Evolutionary conservation across 208 protist genomes (phyloP), one percentile per base, ranked within the genome.

Genomic region (Trichomonas vaginalis): DNA sequence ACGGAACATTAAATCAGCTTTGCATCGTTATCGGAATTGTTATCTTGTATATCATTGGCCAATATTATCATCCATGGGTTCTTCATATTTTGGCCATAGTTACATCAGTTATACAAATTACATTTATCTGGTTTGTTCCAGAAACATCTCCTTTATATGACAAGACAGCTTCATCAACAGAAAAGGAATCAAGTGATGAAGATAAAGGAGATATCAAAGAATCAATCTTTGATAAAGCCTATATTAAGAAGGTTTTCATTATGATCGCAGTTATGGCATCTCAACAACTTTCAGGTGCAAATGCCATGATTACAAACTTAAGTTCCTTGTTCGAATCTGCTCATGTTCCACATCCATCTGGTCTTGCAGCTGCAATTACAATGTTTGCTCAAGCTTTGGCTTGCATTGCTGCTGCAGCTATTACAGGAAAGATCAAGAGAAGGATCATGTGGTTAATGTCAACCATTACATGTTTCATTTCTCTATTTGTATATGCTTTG

Each of bases 301-400:
- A 96, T n/a, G 56, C 47, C 17, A 88, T 96, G 23, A 45, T 96
- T 15, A 95, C 87, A 39, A 96, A 96, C 92, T 32, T 96, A 10
- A 90, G 32, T 27, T 37, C 49, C 32, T 9, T 96, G 0, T 90
- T 96, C 17, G 23, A 21, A 0, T 51, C 10, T 48, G 79, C 87
- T 8, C 17, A 37, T 42, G 23, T 88, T 42, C 47, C 8, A 48
- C 40, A 51, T 45, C n/a, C 37, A 12, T 51, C 80, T 40, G 45
- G 35, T 51, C 14, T 62, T 96, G 56, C 35, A 27, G n/a, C 80
- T 35, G 56, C 37, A 12, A 42, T 82, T 27, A 35, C 79, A 95
- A 70, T 42, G 45, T 42, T 62, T 42, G 51, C 87, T 15, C 95
- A 96, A n/a, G 95, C 88, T 80, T 15, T 96, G 37, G 32, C 95